Evolutionary conservation across 805 yeast species (phyloP), one percentile per base, ranked within the genome.

Genomic region (Starmerella apis): DNA sequence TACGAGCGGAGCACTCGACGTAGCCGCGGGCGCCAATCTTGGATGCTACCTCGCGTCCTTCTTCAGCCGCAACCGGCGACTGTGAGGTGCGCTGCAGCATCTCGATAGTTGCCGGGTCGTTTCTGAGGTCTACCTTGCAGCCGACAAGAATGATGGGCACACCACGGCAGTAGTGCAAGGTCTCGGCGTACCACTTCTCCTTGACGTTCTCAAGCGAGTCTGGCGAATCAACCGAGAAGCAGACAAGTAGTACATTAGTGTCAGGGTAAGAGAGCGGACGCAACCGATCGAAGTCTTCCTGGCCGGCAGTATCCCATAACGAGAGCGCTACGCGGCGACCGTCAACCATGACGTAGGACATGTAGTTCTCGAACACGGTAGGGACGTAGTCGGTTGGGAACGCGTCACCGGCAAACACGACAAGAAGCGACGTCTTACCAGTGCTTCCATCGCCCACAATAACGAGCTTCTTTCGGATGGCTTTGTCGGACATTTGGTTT

Each of bases 251-350:
- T 56, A 87, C 96, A 66, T 86, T 84, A 35, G 95, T 83, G 67
- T 87, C 95, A 55, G 95, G 95, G 69, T 87, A 87, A 13, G 90
- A 81, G 57, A 86, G 73, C 39, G 95, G 95, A 71, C 95, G 82
- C 61, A 86, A 74, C 69, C 95, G 83, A 69, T 86, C 95, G 66
- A 87, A 87, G 73, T 88, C 96, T 74, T 87, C 96, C 77, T 87
- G 96, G 58, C 96, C 96, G 50, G 96, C 95, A 59, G 96, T 87
- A 86, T 87, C 96, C 96, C 96, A 87, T 59, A 87, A 74, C 7
- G 95, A 95, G 68, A 87, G 74, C 67, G 88, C 95, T 52, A 90
- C 96, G 66, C 84, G 78, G 69, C 90, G 83, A 46, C 94, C 94
- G 62, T 83, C 90, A 51, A 83, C 82, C 64, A 80, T 95, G 51